Percentiles rank a stretch among this genome's conserved stretches.
Conservation (phyloP, 2,329 filamentous ascomycete genomes). For the Penicillium sp. region DNA sequence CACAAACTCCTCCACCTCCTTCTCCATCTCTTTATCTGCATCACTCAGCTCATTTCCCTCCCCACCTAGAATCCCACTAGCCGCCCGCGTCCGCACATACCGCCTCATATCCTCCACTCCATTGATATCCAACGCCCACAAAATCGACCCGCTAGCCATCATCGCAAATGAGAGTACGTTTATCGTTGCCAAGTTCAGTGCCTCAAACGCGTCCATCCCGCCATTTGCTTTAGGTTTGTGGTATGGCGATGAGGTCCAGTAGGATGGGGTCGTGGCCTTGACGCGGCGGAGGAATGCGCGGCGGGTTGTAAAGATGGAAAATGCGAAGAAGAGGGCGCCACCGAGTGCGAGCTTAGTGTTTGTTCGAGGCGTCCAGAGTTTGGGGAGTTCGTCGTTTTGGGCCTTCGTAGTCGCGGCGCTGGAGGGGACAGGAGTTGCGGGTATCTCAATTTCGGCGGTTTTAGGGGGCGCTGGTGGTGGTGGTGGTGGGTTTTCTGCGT, state of each 20-base stretch:
- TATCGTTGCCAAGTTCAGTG: conserved; percentile 82
- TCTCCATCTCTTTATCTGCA: conserved; percentile 54
- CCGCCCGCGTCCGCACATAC: conserved; percentile 62
- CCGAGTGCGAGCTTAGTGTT: conserved; percentile 66
- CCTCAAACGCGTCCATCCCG: conserved; percentile 76
- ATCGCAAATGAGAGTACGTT: conserved; percentile 80
- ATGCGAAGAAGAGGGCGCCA: conserved; percentile 74
- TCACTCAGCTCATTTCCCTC: conserved; percentile 26
- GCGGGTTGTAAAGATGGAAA: conserved; percentile 73
- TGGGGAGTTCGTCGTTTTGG: conserved; percentile 16
- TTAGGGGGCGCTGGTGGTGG: conserved; percentile 5
- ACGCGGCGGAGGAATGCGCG: conserved; percentile 71
- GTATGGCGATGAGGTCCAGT: conserved; percentile 63
- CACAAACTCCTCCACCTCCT: conserved; percentile 61
- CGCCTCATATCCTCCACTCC: conserved; percentile 67
- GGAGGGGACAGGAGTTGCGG: conserved; percentile 12
- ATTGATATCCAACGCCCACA: conserved; percentile 80
- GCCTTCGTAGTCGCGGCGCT: conserved; percentile 12
- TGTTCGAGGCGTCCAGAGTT: conserved; percentile 28
- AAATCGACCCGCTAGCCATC: conserved; percentile 72
- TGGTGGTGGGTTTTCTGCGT: conserved; percentile 13
- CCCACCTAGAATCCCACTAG: conserved; percentile 56
- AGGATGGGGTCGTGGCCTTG: conserved; percentile 67
- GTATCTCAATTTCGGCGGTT: conserved; percentile 19
- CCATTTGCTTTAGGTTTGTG: conserved; percentile 60